phyloP scores from a whole-genome alignment of 2,329 filamentous ascomycete genomes.

The Pseudocercospora cruenta region DNA sequence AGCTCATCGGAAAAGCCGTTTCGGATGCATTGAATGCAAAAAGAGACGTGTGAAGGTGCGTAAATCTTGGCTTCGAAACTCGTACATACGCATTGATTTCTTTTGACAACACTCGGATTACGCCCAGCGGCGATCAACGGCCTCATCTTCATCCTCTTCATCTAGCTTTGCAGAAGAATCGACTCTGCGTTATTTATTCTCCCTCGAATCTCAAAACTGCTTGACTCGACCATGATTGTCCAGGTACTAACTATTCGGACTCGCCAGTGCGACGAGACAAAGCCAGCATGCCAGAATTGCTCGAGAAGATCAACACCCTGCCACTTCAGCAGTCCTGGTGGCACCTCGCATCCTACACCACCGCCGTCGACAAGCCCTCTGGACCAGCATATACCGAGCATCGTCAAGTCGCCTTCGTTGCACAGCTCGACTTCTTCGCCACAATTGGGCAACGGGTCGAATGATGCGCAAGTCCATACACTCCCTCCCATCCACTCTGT shows the following conservation, averaged over 20 bases:
- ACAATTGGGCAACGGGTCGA: background rate
- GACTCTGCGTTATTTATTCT: background rate
- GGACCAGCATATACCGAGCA: background rate
- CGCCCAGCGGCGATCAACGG: background rate
- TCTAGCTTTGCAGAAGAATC: background rate
- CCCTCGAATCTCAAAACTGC: background rate
- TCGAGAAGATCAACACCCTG: conserved; percentile 23
- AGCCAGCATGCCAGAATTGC: conserved; percentile 28
- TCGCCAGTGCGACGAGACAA: conserved; percentile 29
- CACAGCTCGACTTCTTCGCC: background rate
- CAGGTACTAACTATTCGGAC: conserved; percentile 11
- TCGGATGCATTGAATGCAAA: conserved; percentile 26
- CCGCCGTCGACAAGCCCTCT: background rate
- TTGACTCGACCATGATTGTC: background rate
- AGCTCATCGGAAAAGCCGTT: conserved; percentile 24
- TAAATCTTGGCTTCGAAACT: background rate
- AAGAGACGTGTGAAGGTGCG: conserved; percentile 26
- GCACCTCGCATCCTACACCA: background rate
- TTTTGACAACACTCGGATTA: no score
- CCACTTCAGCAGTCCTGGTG: conserved; percentile 2
- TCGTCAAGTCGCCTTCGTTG: conserved; percentile 7
- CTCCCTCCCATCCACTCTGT: conserved; percentile 2
- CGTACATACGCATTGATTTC: background rate
- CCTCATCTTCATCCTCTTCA: background rate
- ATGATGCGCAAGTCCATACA: background rate